These are phyloP conservation scores for Emergomyces orientalis DNA, from an alignment of 2,329 filamentous ascomycete species.

Conservation along the genomic window DNA sequence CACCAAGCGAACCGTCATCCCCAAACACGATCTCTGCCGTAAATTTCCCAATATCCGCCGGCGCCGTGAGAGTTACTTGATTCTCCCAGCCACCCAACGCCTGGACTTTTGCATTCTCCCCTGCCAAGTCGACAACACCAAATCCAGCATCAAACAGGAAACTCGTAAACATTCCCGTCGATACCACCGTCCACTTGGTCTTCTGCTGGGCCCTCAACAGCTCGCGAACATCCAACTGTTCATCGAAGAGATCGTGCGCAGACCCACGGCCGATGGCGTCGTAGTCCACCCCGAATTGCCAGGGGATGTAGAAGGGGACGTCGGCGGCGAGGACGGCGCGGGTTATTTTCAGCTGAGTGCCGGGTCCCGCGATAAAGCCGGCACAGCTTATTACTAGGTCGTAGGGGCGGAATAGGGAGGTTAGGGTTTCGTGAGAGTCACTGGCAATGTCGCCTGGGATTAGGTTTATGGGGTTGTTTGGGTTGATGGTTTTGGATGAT, in stretches of 20 bases:
- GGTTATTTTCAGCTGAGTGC: conserved; percentile 50
- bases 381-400: conserved; percentile 48
- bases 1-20: conserved; percentile 22
- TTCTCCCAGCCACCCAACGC: conserved; percentile 56
- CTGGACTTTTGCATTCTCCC: conserved; percentile 31
- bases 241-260: conserved; percentile 57
- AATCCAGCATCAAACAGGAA: conserved; percentile 58
- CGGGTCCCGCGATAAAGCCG: conserved; percentile 49
- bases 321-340: conserved; percentile 46
- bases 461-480: conserved; percentile 27
- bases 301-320: conserved; percentile 52
- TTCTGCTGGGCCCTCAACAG: conserved; percentile 41
- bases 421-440: conserved; percentile 30
- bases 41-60: conserved; percentile 54
- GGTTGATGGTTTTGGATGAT: conserved; percentile 21
- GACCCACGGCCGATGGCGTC: conserved; percentile 52
- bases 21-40: conserved; percentile 48
- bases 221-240: conserved; percentile 52
- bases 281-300: conserved; percentile 68
- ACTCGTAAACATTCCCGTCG: conserved; percentile 61
- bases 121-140: conserved; percentile 49
- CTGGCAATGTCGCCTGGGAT: conserved; percentile 39
- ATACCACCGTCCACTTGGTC: conserved; percentile 55
- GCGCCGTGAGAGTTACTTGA: conserved; percentile 52
- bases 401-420: conserved; percentile 32